Evolutionary conservation across 306 rosid species (phyloP), one percentile per base, ranked within the genome.

Genomic region (Gynostemma pentaphyllum): DNA sequence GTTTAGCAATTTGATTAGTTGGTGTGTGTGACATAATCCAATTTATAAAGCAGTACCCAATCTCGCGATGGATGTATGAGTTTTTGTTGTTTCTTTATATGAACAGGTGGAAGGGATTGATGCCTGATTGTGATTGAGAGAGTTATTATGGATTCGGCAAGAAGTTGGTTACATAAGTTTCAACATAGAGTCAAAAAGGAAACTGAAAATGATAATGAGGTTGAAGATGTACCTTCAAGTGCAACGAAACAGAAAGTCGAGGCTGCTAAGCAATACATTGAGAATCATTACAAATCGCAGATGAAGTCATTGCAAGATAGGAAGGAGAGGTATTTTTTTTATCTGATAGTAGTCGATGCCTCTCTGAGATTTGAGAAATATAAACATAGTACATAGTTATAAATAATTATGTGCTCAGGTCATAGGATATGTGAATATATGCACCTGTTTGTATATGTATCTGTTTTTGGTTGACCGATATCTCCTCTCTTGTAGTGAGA

Each of bases 241-340:
- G 81, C 57, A 26, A 86, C 96, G 1, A 70, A 83, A 26, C 87
- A 83, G 80, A 89, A 69, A 76, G 96, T 79, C 21, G 96, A 74
- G 41, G 96, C 90, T 13, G 96, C 96, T 0, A 89, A 89, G 82
- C 95, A 89, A 72, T 89, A 85, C 57, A 86, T 89, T 15, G 96
- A 89, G 71, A 89, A 81, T 72, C 95, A 89, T 73, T 89, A 89
- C 70, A 86, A 83, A 81, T 59, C 82, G 39, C 96, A 86, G 56
- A 85, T 81, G 96, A 84, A 86, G 74, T 78, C 79, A 65, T 75
- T 85, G 75, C 87, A 89, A 73, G 96, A 89, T 37, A 78, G 96
- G 79, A 89, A 83, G 69, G 95, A 89, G 80, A 85, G 96, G 96
- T 83, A 78, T 55, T 23, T 29, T 39, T 64, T 4, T 44, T 66